A percentile compares a stretch with the other conserved stretches of the same genome.
Evolutionary conservation across 2,329 filamentous ascomycete genomes (phyloP).

Genomic region (Aspergillus proliferans): DNA sequence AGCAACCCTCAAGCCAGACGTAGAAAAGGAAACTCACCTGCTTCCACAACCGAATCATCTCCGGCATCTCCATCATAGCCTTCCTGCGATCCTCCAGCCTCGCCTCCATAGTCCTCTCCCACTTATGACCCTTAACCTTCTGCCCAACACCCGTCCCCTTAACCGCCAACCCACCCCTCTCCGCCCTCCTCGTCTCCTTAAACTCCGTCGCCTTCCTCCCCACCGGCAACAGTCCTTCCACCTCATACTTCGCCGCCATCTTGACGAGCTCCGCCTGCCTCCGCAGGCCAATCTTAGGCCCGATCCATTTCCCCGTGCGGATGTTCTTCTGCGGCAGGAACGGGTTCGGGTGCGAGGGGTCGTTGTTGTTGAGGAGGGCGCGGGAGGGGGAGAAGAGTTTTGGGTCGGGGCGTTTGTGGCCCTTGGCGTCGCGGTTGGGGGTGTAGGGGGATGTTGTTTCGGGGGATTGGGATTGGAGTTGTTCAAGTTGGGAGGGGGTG

Average conservation of each 20-base stretch:
- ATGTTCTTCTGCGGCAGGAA: conserved; percentile 77
- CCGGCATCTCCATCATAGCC: conserved; percentile 92
- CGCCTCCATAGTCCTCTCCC: conserved; percentile 78
- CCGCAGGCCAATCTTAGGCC: conserved; percentile 74
- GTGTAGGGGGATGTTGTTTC: conserved; percentile 30
- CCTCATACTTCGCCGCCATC: conserved; percentile 68
- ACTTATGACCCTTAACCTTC: conserved; percentile 88
- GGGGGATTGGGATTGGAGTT: conserved; percentile 8
- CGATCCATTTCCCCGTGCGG: conserved; percentile 72
- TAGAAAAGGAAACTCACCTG: conserved; percentile 54
- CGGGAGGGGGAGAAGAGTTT: conserved; percentile 25
- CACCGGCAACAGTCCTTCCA: conserved; percentile 73
- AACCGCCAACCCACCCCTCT: conserved; percentile 68
- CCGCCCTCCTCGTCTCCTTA: conserved; percentile 62
- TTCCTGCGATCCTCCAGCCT: conserved; percentile 82
- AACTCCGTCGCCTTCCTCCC: conserved; percentile 68
- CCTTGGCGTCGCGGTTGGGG: conserved; percentile 38
- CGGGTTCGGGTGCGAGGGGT: conserved; percentile 60
- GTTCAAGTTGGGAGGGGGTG: neutral
- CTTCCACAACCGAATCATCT: conserved; percentile 88
- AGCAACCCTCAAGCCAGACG: neutral
- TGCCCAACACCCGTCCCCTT: conserved; percentile 91
- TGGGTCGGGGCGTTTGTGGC: conserved; percentile 28
- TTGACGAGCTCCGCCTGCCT: conserved; percentile 89
- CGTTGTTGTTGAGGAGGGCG: conserved; percentile 26